Evolutionary conservation across 768 basidiomycete genomes (phyloP).

Genomic region (Agrocybe pediades): DNA sequence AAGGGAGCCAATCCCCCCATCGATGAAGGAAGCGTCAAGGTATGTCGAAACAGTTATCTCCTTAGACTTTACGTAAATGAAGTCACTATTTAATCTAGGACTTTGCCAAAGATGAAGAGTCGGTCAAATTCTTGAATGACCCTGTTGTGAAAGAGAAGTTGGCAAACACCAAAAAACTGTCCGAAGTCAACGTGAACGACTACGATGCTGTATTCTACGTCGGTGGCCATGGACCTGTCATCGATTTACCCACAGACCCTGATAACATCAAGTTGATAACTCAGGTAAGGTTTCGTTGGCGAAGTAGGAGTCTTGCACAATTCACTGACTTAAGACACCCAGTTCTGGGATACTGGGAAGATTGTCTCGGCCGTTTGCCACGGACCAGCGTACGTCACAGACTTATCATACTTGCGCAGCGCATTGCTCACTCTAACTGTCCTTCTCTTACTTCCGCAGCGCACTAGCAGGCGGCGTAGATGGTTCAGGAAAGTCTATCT

Average conservation of each 20-base stretch:
- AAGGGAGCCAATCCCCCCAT: constrained; percentile 71
- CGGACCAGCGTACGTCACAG: constrained; percentile 61
- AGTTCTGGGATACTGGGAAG: constrained; percentile 74
- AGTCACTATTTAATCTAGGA: constrained; percentile 27
- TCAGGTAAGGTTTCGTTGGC: constrained; percentile 36
- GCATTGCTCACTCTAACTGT: too few species aligned
- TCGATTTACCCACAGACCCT: constrained; percentile 66
- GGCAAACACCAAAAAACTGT: constrained; percentile 57
- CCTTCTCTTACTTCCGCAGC: constrained; percentile 23
- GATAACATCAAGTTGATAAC: constrained; percentile 58
- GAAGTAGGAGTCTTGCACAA: not conserved
- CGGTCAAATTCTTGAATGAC: constrained; percentile 62
- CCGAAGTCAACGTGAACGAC: constrained; percentile 56
- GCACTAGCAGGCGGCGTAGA: constrained; percentile 64
- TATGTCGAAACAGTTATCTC: constrained; percentile 23
- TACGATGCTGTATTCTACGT: constrained; percentile 79
- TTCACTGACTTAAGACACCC: not conserved
- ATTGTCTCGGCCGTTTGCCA: constrained; percentile 77
- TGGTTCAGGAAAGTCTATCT: constrained; percentile 61
- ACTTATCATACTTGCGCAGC: not conserved
- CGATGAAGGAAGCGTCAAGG: constrained; percentile 57
- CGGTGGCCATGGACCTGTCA: constrained; percentile 77
- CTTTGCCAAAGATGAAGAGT: constrained; percentile 54
- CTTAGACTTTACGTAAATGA: not conserved
- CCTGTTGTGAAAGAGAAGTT: constrained; percentile 51